phyloP scores from a whole-genome alignment of 352 stramenopile species.

The Globisporangium echinulatum region DNA sequence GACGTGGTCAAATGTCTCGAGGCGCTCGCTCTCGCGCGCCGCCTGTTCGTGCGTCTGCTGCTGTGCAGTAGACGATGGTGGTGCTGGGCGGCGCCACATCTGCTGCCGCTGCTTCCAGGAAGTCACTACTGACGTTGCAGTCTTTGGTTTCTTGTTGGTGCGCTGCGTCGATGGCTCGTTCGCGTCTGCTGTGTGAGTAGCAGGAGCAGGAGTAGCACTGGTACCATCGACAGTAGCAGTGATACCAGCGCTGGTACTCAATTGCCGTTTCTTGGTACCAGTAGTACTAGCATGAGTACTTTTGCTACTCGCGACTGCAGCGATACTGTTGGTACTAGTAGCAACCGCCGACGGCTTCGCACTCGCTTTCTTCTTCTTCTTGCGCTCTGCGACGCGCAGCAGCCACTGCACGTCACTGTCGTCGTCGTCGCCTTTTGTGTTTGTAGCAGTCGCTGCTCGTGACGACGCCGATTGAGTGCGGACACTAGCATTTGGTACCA shows the following conservation, averaged over 20 bases:
- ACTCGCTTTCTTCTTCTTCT: constrained; percentile 15
- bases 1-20: constrained; percentile 45
- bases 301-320: neutral
- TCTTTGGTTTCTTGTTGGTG: neutral
- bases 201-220: neutral
- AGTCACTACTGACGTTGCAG: neutral
- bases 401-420: constrained; percentile 30
- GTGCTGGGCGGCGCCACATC: constrained; percentile 9
- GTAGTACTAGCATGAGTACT: neutral
- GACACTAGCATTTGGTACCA: neutral
- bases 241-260: neutral
- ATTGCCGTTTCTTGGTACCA: constrained; percentile 10
- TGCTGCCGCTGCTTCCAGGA: constrained; percentile 22
- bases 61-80: neutral
- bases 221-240: neutral
- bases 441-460: neutral
- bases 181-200: constrained; percentile 5
- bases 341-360: neutral
- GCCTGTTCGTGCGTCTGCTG: neutral
- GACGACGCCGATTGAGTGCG: no score
- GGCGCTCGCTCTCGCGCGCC: constrained; percentile 7
- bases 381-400: constrained; percentile 31
- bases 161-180: no score
- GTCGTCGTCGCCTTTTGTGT: neutral
- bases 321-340: neutral